phyloP scores from a whole-genome alignment of 164 flowering plant genomes.

The Litsea cubeba region DNA sequence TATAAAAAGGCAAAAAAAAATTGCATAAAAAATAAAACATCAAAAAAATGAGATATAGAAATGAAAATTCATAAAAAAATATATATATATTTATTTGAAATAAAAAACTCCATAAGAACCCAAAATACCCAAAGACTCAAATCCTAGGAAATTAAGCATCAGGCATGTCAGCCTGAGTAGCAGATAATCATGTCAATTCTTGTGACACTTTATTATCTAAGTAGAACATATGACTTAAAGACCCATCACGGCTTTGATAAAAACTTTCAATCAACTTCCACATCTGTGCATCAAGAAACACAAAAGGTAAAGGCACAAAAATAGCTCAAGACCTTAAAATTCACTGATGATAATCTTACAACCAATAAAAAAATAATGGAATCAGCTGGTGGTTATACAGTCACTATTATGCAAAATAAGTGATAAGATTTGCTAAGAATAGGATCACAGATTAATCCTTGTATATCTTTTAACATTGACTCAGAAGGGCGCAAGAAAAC shows the following conservation, averaged over 20 bases:
- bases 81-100: too few relatives aligned
- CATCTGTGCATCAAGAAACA: not conserved
- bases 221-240: too few relatives aligned
- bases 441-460: not conserved
- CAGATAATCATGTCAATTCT: too few relatives aligned
- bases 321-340: not conserved
- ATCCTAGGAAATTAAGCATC: not conserved
- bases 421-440: not conserved
- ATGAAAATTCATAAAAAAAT: too few relatives aligned
- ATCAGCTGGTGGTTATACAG: not conserved
- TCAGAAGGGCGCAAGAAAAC: too few relatives aligned
- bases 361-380: not conserved
- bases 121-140: too few relatives aligned
- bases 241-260: not conserved
- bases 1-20: too few relatives aligned
- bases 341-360: not conserved
- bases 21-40: too few relatives aligned
- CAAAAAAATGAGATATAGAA: too few relatives aligned
- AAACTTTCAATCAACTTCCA: not conserved
- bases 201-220: too few relatives aligned
- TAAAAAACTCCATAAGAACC: too few relatives aligned
- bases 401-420: not conserved
- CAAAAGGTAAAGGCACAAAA: not conserved
- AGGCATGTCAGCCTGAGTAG: not conserved
- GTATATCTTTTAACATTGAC: too few relatives aligned